Evolutionary conservation across 257 asterid genomes (phyloP).

Genomic region (Lycium barbarum): DNA sequence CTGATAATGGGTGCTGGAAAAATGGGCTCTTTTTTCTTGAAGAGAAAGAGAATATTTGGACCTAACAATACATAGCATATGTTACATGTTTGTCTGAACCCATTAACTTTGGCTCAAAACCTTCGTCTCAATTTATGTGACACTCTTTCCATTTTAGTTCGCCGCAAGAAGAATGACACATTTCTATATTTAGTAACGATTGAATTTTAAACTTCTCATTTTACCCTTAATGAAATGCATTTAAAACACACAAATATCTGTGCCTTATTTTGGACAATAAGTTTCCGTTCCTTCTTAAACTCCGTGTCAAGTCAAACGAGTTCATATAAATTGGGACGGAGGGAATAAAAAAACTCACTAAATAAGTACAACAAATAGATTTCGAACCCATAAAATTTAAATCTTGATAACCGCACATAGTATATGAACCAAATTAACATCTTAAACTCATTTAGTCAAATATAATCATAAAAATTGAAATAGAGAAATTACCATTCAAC

Average conservation of each 20-base stretch:
- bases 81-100: too few species aligned
- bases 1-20: constrained; percentile 32
- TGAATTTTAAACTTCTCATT: too few species aligned
- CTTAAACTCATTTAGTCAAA: neutral
- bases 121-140: too few species aligned
- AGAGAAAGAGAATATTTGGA: constrained; percentile 32
- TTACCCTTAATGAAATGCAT: too few species aligned
- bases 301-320: too few species aligned
- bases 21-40: constrained; percentile 36
- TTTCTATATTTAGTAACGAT: too few species aligned
- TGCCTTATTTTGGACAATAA: too few species aligned
- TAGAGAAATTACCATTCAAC: constrained; percentile 73
- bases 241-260: too few species aligned
- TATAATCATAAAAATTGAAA: neutral
- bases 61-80: neutral
- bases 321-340: too few species aligned
- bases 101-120: neutral
- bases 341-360: neutral
- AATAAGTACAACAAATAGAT: neutral
- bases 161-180: too few species aligned
- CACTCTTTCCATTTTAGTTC: too few species aligned
- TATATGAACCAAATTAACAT: neutral
- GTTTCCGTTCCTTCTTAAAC: too few species aligned
- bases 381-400: neutral
- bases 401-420: neutral